A percentile compares a stretch with the other conserved stretches of the same genome.
phyloP scores from a whole-genome alignment of 2,329 filamentous ascomycete species.

The Colletotrichum salicis region DNA sequence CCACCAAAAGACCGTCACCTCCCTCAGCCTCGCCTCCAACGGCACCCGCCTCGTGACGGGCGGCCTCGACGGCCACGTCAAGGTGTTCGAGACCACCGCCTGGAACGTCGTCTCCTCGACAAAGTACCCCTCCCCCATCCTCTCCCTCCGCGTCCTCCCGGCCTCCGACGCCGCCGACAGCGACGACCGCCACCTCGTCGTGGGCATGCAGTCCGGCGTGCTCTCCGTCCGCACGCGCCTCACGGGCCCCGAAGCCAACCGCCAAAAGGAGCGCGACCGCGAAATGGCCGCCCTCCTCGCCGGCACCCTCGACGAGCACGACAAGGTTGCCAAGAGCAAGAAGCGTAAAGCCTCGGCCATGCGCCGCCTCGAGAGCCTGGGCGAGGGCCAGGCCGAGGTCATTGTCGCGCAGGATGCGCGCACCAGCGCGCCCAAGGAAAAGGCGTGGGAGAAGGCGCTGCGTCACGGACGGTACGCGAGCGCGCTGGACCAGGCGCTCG shows the following conservation, averaged over 20 bases:
- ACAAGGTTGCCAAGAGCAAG: conserved; percentile 75
- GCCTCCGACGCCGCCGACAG: conserved; percentile 45
- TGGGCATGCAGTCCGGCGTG: conserved; percentile 95
- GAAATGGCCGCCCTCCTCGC: conserved; percentile 86
- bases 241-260: conserved; percentile 81
- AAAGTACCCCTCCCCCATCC: conserved; percentile 92
- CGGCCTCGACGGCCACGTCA: conserved; percentile 94
- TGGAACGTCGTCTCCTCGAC: conserved; percentile 97
- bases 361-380: conserved; percentile 78
- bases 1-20: conserved; percentile 97
- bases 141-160: conserved; percentile 81
- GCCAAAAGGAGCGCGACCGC: conserved; percentile 80
- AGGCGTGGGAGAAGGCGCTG: conserved; percentile 83
- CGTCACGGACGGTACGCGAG: conserved; percentile 80
- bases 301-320: conserved; percentile 81
- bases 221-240: conserved; percentile 90
- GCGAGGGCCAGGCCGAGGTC: conserved; percentile 82
- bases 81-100: conserved; percentile 91
- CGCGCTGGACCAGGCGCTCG: conserved; percentile 83
- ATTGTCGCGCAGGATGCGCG: conserved; percentile 81
- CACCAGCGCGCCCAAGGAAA: conserved; percentile 68
- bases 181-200: conserved; percentile 86
- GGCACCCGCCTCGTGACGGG: conserved; percentile 86
- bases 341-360: conserved; percentile 63
- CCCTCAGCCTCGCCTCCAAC: conserved; percentile 82